Evolutionary conservation across 495 filamentous ascomycete genomes (phyloP), one percentile per base, ranked within the genome.

Genomic region (Penicillium angulare): DNA sequence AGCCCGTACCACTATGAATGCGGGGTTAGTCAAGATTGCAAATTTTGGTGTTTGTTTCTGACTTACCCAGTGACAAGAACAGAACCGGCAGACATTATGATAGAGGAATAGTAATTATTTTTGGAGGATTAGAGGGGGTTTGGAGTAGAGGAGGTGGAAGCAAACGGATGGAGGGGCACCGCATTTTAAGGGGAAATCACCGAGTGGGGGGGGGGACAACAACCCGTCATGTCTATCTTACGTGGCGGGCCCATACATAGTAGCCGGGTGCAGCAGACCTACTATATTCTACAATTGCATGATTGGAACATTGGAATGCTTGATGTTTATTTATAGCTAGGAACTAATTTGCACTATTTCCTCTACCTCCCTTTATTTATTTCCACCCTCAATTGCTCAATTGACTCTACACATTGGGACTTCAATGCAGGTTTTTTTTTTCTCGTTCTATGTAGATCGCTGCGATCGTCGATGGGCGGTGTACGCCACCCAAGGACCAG

Each of bases 1-100:
- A 98, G 75, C 93, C 93, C 50, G 90, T 93, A 57, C 93, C 93
- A 77, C 93, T 98, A 67, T 52, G 52, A 32, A 43, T 41, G 41
- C 41, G 56, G 43, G 53, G 49, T 53, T 51, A 53, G 61, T 48
- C 41, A 38, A 23, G 45, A 49, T 44, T 27, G 33, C 34, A 35
- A n/a, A 39, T 52, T 40, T 24, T 21, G 43, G 20, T 38, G 23
- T 18, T 47, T 29, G 26, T 40, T 23, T 27, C 18, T 32, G 16
- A 75, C 87, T 75, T 82, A 96, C 91, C 91, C 91, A 43, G 91
- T 88, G 66, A 96, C 84, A 48, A 96, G 82, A 65, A 96, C 86
- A 33, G 91, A 92, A 73, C 90, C 88, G 47, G 85, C 75, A 72
- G 85, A 60, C 90, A 95, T 93, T 56, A 68, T 86, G 48, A 31